phyloP scores from a whole-genome alignment of 495 filamentous ascomycete species.

The Penicillium lividum region DNA sequence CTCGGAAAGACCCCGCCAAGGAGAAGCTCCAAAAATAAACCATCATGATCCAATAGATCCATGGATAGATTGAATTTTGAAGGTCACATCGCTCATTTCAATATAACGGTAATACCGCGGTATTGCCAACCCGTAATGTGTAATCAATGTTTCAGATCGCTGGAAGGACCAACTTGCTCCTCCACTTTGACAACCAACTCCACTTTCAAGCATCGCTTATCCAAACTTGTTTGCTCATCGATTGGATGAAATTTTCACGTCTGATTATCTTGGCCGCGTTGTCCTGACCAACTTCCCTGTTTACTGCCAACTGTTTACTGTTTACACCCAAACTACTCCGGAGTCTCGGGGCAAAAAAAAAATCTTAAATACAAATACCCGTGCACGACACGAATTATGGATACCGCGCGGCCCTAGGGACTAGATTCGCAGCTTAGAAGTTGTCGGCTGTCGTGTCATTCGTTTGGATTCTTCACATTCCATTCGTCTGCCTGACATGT shows the following conservation, averaged over 20 bases:
- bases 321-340: background rate
- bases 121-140: constrained; percentile 1
- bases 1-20: background rate
- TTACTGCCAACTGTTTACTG: too few relatives aligned
- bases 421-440: background rate
- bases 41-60: background rate
- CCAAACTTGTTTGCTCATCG: constrained; percentile 5
- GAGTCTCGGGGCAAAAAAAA: constrained; percentile 3
- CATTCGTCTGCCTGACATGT: background rate
- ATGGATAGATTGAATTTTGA: background rate
- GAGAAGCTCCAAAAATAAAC: background rate
- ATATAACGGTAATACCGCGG: background rate
- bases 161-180: constrained; percentile 15
- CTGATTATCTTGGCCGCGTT: background rate
- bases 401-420: constrained; percentile 10
- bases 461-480: constrained; percentile 6
- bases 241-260: constrained; percentile 2
- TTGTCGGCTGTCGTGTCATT: background rate
- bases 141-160: constrained; percentile 31
- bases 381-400: constrained; percentile 7
- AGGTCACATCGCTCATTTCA: constrained; percentile 22
- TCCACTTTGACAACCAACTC: constrained; percentile 19
- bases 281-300: constrained; percentile 1
- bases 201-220: constrained; percentile 6
- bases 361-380: background rate